These are phyloP conservation scores for Sarocladiaceae sp. DNA, from an alignment of 2,329 filamentous ascomycete species.

Conservation along the genomic window DNA sequence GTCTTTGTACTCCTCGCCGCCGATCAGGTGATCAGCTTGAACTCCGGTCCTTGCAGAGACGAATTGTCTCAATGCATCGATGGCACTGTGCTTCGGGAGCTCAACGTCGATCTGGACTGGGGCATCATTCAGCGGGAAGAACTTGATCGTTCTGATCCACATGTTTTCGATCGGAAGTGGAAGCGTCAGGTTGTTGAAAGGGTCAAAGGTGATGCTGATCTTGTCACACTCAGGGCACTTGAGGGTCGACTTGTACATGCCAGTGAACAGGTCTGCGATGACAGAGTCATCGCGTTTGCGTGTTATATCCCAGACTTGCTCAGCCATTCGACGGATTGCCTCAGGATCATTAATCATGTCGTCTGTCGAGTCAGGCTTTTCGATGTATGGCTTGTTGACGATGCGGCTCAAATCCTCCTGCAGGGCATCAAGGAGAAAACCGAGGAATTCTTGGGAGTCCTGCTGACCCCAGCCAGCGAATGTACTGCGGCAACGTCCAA, in stretches of 20 bases:
- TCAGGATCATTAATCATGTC: slow-evolving; percentile 83
- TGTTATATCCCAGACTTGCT: slow-evolving; percentile 88
- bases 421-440: slow-evolving; percentile 88
- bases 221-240: slow-evolving; percentile 89
- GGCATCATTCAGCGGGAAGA: slow-evolving; percentile 68
- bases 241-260: slow-evolving; percentile 97
- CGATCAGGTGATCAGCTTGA: slow-evolving; percentile 63
- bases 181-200: slow-evolving; percentile 90
- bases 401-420: slow-evolving; percentile 95
- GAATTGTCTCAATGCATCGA: slow-evolving; percentile 65
- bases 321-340: slow-evolving; percentile 79
- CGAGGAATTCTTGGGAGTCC: slow-evolving; percentile 94
- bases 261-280: slow-evolving; percentile 91
- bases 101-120: slow-evolving; percentile 75
- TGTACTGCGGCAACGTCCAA: slow-evolving; percentile 75
- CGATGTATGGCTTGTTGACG: slow-evolving; percentile 92
- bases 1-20: slow-evolving; percentile 75
- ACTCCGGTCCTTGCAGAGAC: slow-evolving; percentile 65
- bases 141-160: slow-evolving; percentile 72
- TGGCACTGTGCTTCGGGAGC: slow-evolving; percentile 68
- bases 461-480: slow-evolving; percentile 96
- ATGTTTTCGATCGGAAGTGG: slow-evolving; percentile 84
- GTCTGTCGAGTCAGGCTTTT: slow-evolving; percentile 96
- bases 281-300: slow-evolving; percentile 91
- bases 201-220: slow-evolving; percentile 97